These are phyloP conservation scores for Rhizoctonia solani DNA, from an alignment of 1,284 basidiomycete species.

Conservation along the genomic window DNA sequence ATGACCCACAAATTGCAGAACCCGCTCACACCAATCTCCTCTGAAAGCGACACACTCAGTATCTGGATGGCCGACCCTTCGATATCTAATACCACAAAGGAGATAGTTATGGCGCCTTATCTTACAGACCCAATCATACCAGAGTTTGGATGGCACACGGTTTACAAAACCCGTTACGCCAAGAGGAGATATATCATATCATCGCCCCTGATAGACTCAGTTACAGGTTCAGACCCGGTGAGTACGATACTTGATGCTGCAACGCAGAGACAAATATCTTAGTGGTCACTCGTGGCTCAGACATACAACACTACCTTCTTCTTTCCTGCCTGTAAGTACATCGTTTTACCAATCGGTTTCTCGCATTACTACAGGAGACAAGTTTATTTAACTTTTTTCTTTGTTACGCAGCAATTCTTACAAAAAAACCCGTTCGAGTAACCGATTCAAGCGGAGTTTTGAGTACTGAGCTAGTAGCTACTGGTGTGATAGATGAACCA, in stretches of 20 bases:
- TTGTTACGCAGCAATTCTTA: too few relatives aligned
- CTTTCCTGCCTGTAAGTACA: background rate
- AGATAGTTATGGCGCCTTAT: background rate
- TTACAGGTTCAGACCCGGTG: constrained; percentile 12
- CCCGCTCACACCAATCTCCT: too few relatives aligned
- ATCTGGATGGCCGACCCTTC: too few relatives aligned
- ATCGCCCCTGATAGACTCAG: background rate
- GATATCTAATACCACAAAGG: too few relatives aligned
- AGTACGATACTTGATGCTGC: background rate
- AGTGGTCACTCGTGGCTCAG: background rate
- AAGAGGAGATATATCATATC: background rate
- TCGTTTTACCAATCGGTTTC: too few relatives aligned
- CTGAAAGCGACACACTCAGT: too few relatives aligned
- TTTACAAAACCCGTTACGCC: background rate
- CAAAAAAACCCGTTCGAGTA: too few relatives aligned
- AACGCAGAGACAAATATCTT: background rate
- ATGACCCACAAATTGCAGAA: too few relatives aligned
- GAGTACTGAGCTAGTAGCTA: too few relatives aligned
- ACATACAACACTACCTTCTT: background rate
- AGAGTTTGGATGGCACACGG: background rate
- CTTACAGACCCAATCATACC: background rate
- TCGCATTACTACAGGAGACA: too few relatives aligned
- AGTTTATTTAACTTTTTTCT: too few relatives aligned
- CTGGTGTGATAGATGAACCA: background rate
- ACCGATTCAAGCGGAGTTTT: too few relatives aligned